Base-by-base conservation (phyloP, 2,329 filamentous ascomycete genomes). In the Aspergillus phoenicis region DNA sequence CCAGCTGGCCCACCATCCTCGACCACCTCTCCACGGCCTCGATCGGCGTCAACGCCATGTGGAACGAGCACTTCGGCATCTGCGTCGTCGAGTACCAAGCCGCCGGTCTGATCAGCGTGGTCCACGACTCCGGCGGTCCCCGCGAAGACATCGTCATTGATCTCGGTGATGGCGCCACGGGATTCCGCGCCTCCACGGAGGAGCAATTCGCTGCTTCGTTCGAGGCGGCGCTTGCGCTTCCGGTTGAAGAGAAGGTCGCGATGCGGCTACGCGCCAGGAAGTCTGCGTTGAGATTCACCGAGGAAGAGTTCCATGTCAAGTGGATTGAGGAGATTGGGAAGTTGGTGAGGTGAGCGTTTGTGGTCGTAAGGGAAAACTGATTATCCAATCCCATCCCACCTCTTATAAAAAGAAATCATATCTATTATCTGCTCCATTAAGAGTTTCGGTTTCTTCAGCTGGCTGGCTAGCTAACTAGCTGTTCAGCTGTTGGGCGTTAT, bases 11-110 rank as follows among this genome's bases (percentile, higher is more conserved):
- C 3, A 86, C 92, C 67, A 91, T 99, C 57, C 82, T 97, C 8
- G 84, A 90, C 33, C 93, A 91, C 86, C 82, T 98, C 62, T 81
- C 86, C 57, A 87, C 82, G 64, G 88, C 90, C 4, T 94, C 87
- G 17, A 86, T 99, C 1, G 95, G 95, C 53, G 93, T 96, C 30
- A 99, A 99, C 70, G 92, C 91, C 71, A 99, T 99, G 95, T 99
- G 95, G 94, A 98, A 97, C 75, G 95, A 99, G 80, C 95, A 99
- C 77, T 99, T 99, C 74, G 95, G 95, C 22, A 99, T 99, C 61
- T 95, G 95, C 1, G 93, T 98, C 15, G 95, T 99, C 43, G 95
- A 99, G 81, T 99, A 98, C 73, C 93, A 98, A 74, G 95, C 95
- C 4, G 95, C 95, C 0, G 95, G 95, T 1, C 81, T 99, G 60